phyloP scores from a whole-genome alignment of 495 filamentous ascomycete genomes.

The Daldinia caldariorum region DNA sequence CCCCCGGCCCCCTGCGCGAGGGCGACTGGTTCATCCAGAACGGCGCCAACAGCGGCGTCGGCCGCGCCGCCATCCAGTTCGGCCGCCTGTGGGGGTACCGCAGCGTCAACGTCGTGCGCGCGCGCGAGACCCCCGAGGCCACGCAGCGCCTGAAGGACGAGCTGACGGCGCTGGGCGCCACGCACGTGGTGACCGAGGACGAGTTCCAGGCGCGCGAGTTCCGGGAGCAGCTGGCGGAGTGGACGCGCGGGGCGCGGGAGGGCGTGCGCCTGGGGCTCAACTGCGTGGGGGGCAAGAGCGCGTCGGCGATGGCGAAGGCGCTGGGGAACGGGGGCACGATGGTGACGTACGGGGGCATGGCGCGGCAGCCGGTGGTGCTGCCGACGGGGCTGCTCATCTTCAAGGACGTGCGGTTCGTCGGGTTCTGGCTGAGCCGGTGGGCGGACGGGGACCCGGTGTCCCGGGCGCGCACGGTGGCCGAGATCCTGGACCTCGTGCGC shows the following conservation, averaged over 20 bases:
- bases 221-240: conserved; percentile 65
- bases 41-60: conserved; percentile 92
- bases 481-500: conserved; percentile 78
- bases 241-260: conserved; percentile 74
- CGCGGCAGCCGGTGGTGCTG: conserved; percentile 79
- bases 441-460: conserved; percentile 75
- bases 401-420: conserved; percentile 83
- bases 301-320: conserved; percentile 73
- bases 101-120: conserved; percentile 85
- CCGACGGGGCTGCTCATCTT: conserved; percentile 88
- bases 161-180: conserved; percentile 75
- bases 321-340: conserved; percentile 73
- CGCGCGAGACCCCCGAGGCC: conserved; percentile 67
- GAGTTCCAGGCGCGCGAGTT: conserved; percentile 72
- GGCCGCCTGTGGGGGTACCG: conserved; percentile 83
- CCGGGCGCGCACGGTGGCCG: conserved; percentile 80
- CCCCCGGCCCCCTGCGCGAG: conserved; percentile 53
- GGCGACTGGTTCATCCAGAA: conserved; percentile 96
- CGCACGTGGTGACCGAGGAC: conserved; percentile 82
- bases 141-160: conserved; percentile 76
- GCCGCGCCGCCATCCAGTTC: conserved; percentile 86
- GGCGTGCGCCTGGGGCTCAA: conserved; percentile 82
- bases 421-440: conserved; percentile 96
- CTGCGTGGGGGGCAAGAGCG: conserved; percentile 92
- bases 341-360: conserved; percentile 97